phyloP scores from a whole-genome alignment of 257 asterid species.

The Ophiorrhiza pumila region DNA sequence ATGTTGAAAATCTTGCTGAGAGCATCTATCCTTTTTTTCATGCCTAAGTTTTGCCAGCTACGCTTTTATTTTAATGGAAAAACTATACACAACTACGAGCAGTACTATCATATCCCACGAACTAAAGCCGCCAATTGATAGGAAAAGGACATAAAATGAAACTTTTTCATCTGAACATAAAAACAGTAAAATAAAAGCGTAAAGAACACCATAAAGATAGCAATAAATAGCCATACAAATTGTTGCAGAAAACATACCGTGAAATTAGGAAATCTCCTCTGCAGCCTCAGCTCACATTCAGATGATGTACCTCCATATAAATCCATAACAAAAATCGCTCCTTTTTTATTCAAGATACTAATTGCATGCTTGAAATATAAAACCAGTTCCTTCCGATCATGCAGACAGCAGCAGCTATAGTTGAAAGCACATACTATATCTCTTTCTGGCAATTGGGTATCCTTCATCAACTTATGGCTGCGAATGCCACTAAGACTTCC shows the following conservation, averaged over 20 bases:
- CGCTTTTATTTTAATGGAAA: not conserved
- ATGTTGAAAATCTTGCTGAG: not conserved
- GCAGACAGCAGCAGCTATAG: conserved; percentile 97
- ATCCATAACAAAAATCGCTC: conserved; percentile 94
- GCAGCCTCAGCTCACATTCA: conserved; percentile 77
- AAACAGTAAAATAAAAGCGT: not conserved
- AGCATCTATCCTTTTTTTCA: not conserved
- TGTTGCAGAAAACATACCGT: conserved; percentile 41
- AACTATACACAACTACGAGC: not conserved
- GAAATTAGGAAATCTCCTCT: conserved; percentile 84
- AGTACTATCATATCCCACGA: not conserved
- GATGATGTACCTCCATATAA: conserved; percentile 93
- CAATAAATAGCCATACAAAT: not conserved
- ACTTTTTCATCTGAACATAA: not conserved
- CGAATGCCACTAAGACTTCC: conserved; percentile 19
- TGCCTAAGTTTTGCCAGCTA: not conserved
- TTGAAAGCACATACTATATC: conserved; percentile 97
- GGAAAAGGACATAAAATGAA: not conserved
- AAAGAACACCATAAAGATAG: not conserved
- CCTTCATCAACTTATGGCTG: conserved; percentile 42
- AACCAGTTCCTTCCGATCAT: conserved; percentile 73
- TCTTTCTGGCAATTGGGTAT: conserved; percentile 56
- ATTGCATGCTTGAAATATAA: conserved; percentile 72
- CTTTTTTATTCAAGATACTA: conserved; percentile 52
- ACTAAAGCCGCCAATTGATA: not conserved